These are phyloP conservation scores for Cenchrus americanus DNA, from an alignment of 176 grass and related monocot genomes.

Conservation along the genomic window DNA sequence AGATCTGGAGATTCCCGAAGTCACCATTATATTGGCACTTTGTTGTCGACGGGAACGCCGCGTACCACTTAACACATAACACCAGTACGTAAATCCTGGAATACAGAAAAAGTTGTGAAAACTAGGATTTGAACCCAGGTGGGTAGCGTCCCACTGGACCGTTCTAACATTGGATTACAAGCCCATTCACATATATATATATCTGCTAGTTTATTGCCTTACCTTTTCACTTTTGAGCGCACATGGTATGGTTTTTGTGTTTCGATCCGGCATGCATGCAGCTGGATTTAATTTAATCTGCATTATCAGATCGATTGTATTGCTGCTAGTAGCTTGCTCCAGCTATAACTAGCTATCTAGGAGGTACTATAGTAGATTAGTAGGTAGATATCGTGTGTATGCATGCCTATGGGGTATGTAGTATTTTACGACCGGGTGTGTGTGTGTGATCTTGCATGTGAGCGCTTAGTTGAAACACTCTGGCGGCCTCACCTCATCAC, in stretches of 20 bases:
- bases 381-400: neutral
- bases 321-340: neutral
- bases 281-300: neutral
- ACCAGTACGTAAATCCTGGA: no score
- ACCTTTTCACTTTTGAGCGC: neutral
- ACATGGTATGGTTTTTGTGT: slow-evolving; percentile 4
- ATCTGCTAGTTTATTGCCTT: no score
- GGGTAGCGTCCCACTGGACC: no score
- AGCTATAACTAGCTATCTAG: neutral
- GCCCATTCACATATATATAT: no score
- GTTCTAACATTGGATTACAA: no score
- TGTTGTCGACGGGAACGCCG: no score
- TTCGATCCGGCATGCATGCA: no score
- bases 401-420: neutral
- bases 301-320: neutral
- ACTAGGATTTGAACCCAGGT: no score
- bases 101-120: no score
- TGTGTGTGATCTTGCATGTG: slow-evolving; percentile 14
- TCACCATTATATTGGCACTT: no score
- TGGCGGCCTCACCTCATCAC: slow-evolving; percentile 8
- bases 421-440: slow-evolving; percentile 20
- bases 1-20: no score
- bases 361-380: neutral
- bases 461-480: slow-evolving; percentile 20
- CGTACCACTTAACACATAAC: no score